These are phyloP conservation scores for Cyclanthera cordifolia DNA, from an alignment of 306 rosid genomes.

Conservation along the genomic window DNA sequence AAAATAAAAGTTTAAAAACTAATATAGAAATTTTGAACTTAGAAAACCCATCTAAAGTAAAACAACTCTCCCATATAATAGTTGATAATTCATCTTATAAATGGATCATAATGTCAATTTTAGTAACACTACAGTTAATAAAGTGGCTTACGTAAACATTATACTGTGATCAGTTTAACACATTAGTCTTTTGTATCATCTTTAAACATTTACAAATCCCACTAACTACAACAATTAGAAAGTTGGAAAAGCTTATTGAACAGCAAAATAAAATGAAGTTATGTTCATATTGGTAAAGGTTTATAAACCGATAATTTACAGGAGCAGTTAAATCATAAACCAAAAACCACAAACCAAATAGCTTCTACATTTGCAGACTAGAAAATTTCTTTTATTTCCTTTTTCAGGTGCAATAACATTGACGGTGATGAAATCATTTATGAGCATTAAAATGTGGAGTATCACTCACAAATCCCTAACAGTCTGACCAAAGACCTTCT, in stretches of 20 bases:
- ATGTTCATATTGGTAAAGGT: neutral
- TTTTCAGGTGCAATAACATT: neutral
- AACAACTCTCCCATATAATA: neutral
- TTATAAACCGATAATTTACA: neutral
- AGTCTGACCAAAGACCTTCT: slow-evolving; percentile 93
- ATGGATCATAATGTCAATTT: neutral
- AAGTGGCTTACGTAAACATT: neutral
- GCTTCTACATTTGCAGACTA: neutral
- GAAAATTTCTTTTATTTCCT: neutral
- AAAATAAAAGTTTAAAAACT: neutral
- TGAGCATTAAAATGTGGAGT: neutral
- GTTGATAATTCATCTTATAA: neutral
- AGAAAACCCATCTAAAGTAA: neutral
- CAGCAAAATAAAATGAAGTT: neutral
- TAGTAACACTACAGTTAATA: neutral
- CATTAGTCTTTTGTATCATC: neutral
- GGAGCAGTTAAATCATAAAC: neutral
- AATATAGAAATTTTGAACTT: neutral
- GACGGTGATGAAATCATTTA: slow-evolving; percentile 1
- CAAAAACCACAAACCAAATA: neutral
- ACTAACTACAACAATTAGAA: neutral
- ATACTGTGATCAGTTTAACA: neutral
- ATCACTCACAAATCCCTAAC: slow-evolving; percentile 86
- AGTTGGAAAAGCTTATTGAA: neutral
- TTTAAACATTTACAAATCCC: neutral